Percentiles rank a stretch among this genome's conserved stretches.
These are phyloP conservation scores for Fraxinus cuspidata DNA, from an alignment of 257 asterid species.

Conservation along the genomic window DNA sequence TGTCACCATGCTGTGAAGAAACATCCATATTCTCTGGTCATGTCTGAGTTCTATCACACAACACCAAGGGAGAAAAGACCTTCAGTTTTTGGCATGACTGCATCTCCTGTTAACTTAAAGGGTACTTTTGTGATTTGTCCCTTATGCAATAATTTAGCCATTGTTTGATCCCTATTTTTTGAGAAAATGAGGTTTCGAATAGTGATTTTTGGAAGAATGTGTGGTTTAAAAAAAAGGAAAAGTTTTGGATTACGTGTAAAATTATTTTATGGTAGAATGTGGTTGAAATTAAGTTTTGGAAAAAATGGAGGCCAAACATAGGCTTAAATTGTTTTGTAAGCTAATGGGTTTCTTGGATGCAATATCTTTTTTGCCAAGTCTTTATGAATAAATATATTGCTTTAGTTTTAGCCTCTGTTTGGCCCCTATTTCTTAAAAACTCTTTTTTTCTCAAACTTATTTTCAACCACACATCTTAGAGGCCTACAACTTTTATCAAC, in stretches of 20 bases:
- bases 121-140: conserved; percentile 50
- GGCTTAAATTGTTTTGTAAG: conserved; percentile 13
- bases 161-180: no score
- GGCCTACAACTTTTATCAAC: no score
- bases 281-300: no score
- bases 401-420: background rate
- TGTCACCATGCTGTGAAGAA: conserved; percentile 99
- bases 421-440: no score
- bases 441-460: no score
- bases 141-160: conserved; percentile 14
- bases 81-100: conserved; percentile 98
- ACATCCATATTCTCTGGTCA: conserved; percentile 96
- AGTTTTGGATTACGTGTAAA: no score
- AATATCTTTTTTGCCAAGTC: conserved; percentile 7
- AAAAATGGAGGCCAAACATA: no score
- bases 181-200: no score
- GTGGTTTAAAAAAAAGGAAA: no score
- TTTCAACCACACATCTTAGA: no score
- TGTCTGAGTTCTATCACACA: conserved; percentile 98
- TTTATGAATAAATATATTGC: background rate
- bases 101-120: conserved; percentile 98
- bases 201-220: no score
- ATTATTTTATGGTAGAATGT: no score
- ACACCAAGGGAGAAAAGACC: conserved; percentile 91
- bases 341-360: conserved; percentile 19